A percentile compares a stretch with the other conserved stretches of the same genome.
Evolutionary conservation across 108 stramenopile genomes (phyloP).

Genomic region (Skeletonema menzelii): DNA sequence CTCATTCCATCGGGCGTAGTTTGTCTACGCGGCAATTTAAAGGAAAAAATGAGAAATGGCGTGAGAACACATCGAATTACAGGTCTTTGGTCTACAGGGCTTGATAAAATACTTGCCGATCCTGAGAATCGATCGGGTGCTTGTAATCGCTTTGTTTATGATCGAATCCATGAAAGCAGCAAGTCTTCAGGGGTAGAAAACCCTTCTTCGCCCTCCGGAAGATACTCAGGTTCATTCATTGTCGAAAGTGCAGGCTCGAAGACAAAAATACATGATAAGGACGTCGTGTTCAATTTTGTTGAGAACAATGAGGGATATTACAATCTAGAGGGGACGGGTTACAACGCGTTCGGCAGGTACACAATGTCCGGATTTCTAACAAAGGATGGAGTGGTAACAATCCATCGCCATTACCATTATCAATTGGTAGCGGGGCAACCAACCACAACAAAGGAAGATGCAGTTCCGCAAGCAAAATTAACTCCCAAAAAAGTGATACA

Average conservation of each 20-base stretch:
- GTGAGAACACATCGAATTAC: constrained; percentile 40
- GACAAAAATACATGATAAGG: background rate
- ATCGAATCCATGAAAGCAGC: constrained; percentile 8
- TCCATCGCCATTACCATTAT: constrained; percentile 47
- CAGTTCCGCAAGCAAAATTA: background rate
- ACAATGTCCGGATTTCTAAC: constrained; percentile 68
- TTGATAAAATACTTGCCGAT: constrained; percentile 65
- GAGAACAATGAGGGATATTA: constrained; percentile 3
- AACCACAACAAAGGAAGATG: background rate
- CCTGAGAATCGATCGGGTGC: constrained; percentile 64
- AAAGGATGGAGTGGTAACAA: constrained; percentile 69
- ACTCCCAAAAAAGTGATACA: constrained; percentile 59
- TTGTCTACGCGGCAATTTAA: constrained; percentile 72
- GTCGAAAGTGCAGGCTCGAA: background rate
- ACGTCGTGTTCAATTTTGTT: background rate
- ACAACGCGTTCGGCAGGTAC: constrained; percentile 82
- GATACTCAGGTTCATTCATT: background rate
- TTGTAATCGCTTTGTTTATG: constrained; percentile 80
- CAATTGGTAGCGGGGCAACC: background rate
- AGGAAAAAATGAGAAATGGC: constrained; percentile 51
- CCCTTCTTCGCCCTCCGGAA: background rate
- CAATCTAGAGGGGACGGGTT: constrained; percentile 78
- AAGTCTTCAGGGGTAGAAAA: background rate
- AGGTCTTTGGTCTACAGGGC: constrained; percentile 79
- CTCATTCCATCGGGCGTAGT: constrained; percentile 60